These are phyloP conservation scores for Sideroxylon spinosum DNA, from an alignment of 179 eudicot genomes.

Conservation along the genomic window DNA sequence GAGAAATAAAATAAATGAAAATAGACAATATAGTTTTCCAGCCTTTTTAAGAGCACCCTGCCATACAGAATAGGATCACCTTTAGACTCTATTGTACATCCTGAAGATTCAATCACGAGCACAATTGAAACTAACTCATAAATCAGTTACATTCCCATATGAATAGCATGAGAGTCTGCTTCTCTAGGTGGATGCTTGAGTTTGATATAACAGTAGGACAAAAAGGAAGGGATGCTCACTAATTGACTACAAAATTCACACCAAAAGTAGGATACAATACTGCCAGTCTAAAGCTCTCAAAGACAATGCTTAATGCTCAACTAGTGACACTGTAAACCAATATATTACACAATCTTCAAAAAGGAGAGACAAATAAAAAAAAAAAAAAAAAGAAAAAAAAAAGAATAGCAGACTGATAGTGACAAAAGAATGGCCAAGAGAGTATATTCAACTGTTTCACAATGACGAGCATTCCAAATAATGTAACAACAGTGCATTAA, in stretches of 20 bases:
- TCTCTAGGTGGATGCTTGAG: not conserved
- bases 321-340: not conserved
- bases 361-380: too few species aligned
- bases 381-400: too few species aligned
- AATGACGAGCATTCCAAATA: not conserved
- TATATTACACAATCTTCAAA: too few species aligned
- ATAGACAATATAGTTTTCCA: not conserved
- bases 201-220: not conserved
- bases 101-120: not conserved
- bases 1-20: not conserved
- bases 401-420: too few species aligned
- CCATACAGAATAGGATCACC: not conserved
- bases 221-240: not conserved
- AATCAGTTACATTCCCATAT: not conserved
- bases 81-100: not conserved
- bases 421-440: not conserved
- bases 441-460: not conserved
- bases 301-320: not conserved
- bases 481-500: not conserved
- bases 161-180: not conserved
- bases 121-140: not conserved
- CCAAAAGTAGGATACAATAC: not conserved
- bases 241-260: not conserved
- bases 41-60: not conserved
- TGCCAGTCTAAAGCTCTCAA: not conserved